Percentiles rank a stretch among this genome's conserved stretches.
These are phyloP conservation scores for Paulownia fortunei DNA, from an alignment of 257 asterid genomes.

Conservation along the genomic window DNA sequence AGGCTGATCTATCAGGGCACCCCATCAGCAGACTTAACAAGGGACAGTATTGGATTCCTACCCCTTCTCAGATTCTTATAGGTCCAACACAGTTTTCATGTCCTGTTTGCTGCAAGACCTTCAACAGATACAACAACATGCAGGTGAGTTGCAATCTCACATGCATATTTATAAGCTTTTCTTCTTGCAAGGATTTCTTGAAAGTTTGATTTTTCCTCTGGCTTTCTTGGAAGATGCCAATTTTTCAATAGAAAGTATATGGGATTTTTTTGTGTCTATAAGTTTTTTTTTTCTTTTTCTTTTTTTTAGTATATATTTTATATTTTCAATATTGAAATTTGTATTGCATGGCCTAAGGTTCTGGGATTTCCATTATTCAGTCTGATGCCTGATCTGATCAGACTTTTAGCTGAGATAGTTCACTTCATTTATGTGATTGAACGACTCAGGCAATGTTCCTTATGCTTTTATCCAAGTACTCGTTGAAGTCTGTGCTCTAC, in stretches of 20 bases:
- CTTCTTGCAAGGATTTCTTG: not conserved
- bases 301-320: not conserved
- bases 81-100: conserved; percentile 95
- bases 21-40: conserved; percentile 61
- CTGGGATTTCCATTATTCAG: conserved; percentile 25
- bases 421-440: conserved; percentile 71
- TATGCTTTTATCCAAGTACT: conserved; percentile 46
- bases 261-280: not conserved
- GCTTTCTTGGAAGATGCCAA: not conserved
- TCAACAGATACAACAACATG: conserved; percentile 97
- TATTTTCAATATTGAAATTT: too few relatives aligned
- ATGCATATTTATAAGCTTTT: not conserved
- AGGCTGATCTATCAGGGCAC: conserved; percentile 40
- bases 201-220: not conserved
- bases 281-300: not conserved
- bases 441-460: conserved; percentile 79
- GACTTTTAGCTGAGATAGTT: conserved; percentile 39
- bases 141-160: conserved; percentile 53
- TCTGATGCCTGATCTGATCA: conserved; percentile 46
- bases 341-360: conserved; percentile 34
- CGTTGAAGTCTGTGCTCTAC: conserved; percentile 55
- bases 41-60: conserved; percentile 95
- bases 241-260: not conserved
- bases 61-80: conserved; percentile 93
- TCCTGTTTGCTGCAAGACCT: conserved; percentile 87